A percentile compares a stretch with the other conserved stretches of the same genome.
phyloP scores from a whole-genome alignment of 2,329 filamentous ascomycete species.

The Diaporthe eres region DNA sequence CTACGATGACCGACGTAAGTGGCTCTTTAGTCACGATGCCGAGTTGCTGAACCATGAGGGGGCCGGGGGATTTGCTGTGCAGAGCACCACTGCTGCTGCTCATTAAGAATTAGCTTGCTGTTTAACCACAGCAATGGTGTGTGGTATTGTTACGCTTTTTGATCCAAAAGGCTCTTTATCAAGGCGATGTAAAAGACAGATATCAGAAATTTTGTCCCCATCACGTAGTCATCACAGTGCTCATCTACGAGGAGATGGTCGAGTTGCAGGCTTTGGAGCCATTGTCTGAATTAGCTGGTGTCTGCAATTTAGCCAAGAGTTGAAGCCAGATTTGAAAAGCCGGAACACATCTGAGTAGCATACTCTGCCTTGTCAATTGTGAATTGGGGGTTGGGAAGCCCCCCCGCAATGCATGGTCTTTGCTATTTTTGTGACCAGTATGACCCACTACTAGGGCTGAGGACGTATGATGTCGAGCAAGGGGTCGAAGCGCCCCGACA shows the following conservation, averaged over 20 bases:
- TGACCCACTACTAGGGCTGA: too few relatives aligned
- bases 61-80: not conserved
- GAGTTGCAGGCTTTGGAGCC: not conserved
- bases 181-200: conserved; percentile 24
- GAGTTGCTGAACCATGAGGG: conserved; percentile 33
- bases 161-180: conserved; percentile 2
- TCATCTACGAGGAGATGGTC: conserved; percentile 27
- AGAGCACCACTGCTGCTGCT: conserved; percentile 1
- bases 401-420: too few relatives aligned
- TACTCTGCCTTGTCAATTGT: too few relatives aligned
- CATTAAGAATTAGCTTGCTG: not conserved
- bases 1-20: conserved; percentile 52
- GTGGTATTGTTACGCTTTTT: not conserved
- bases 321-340: too few relatives aligned
- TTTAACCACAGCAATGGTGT: not conserved
- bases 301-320: not conserved
- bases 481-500: too few relatives aligned
- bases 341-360: too few relatives aligned
- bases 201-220: not conserved
- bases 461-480: too few relatives aligned
- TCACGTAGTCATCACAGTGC: not conserved
- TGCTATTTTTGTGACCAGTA: too few relatives aligned
- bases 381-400: too few relatives aligned
- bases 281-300: not conserved
- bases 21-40: conserved; percentile 48